phyloP scores from a whole-genome alignment of 352 stramenopile species.

The Phytophthora quininea region DNA sequence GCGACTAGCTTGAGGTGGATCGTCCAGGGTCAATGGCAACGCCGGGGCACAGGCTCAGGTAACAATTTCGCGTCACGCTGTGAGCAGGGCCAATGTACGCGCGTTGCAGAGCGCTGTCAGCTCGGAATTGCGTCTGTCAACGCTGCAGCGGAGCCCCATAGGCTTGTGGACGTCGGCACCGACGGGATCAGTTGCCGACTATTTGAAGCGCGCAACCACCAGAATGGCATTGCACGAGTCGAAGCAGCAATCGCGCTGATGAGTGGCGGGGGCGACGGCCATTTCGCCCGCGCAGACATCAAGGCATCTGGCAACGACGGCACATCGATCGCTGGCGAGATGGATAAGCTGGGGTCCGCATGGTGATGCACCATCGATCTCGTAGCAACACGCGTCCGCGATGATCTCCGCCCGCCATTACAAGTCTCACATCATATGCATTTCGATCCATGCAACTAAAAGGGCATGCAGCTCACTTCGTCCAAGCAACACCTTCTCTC shows the following conservation, averaged over 20 bases:
- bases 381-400: no score
- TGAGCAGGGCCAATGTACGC: background rate
- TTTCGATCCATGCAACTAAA: no score
- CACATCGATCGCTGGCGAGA: background rate
- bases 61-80: background rate
- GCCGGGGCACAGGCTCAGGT: background rate
- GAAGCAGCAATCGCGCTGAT: background rate
- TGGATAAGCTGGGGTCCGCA: no score
- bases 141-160: background rate
- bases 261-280: background rate
- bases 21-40: background rate
- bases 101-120: background rate
- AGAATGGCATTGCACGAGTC: background rate
- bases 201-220: background rate
- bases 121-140: background rate
- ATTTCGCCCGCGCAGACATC: background rate
- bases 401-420: no score
- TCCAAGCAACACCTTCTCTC: no score
- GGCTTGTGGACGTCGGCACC: background rate
- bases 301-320: background rate
- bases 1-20: background rate
- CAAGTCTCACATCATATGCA: no score
- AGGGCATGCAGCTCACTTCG: no score
- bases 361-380: no score
- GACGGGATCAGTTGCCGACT: no score